Evolutionary conservation across 2,329 filamentous ascomycete species (phyloP), one percentile per base, ranked within the genome.

Genomic region (Cladosporium sp.): DNA sequence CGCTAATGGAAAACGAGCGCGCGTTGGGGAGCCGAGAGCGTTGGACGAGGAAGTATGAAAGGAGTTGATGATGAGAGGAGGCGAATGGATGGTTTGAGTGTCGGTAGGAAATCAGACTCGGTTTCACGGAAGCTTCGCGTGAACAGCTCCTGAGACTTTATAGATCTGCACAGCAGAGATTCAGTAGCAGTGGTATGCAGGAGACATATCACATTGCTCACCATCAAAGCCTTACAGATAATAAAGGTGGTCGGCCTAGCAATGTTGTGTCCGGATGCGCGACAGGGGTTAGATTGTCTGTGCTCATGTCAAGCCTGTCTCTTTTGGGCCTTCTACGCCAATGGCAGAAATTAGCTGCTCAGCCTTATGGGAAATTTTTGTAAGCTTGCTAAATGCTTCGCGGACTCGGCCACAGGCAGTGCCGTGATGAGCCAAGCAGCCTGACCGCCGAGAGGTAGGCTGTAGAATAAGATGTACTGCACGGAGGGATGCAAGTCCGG

Each of bases 1-100:
- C 59, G 59, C 59, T 62, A 51, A 39, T 16, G 30, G 51, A 53
- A 48, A 30, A 62, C 54, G 21, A 23, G 30, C 36, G 32, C 28
- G 36, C 59, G 59, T 62, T 62, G 59, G 59, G 59, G 59, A 62
- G 59, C 59, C 59, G 59, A 62, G 28, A 62, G 59, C 59, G 59
- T 62, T 62, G 57, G 23, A 30, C 30, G 7, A 59, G 53, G 59
- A 21, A 54, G 51, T 54, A 8, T 54, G 26, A 30, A 21, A 28
- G 48, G 36, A 30, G 39, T 48, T 30, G 13, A 14, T 23, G 39
- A 46, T 43, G 57, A 39, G 21, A 30, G 34, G 18, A 28, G 57
- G 25, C 25, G 23, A 48, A 48, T 46, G 21, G 28, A 30, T 16
- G 34, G 57, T 28, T 8, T 21, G 16, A 30, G 30, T 18, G 48